Evolutionary conservation across 2,329 filamentous ascomycete genomes (phyloP).

Genomic region (Verticillium longisporum): DNA sequence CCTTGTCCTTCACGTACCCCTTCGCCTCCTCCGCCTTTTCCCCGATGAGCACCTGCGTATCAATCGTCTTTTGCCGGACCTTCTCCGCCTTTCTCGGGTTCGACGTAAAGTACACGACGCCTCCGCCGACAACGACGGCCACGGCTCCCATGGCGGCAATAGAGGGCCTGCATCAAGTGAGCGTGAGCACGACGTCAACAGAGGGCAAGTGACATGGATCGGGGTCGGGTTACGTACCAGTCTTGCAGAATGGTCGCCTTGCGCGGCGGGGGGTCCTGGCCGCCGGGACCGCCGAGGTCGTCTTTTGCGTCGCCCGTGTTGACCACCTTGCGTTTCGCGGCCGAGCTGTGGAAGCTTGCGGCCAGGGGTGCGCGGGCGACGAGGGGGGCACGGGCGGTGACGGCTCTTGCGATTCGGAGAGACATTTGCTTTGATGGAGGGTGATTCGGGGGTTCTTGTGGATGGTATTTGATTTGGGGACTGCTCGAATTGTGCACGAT

Average conservation of each 20-base stretch:
- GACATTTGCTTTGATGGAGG: neutral
- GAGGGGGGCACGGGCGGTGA: neutral
- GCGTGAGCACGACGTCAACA: no score
- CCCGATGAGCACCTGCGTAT: neutral
- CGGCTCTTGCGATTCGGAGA: neutral
- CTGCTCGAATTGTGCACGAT: no score
- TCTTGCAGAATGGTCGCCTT: conserved; percentile 1
- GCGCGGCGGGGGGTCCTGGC: conserved; percentile 5
- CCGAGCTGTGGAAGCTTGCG: neutral
- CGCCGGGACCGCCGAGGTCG: conserved; percentile 8
- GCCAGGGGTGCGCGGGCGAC: neutral
- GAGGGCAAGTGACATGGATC: neutral
- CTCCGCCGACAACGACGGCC: conserved; percentile 3
- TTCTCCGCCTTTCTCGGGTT: conserved; percentile 3
- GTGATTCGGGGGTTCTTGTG: neutral
- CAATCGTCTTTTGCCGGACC: neutral
- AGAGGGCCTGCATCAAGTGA: conserved; percentile 1
- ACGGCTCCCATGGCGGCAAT: conserved; percentile 6
- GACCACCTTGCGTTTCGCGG: neutral
- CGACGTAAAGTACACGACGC: conserved; percentile 7
- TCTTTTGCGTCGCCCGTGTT: conserved; percentile 3
- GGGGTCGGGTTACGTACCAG: conserved; percentile 1
- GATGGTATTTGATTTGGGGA: no score
- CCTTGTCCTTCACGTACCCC: neutral
- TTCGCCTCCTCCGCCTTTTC: neutral